Evolutionary conservation across 2,329 filamentous ascomycete species (phyloP).

Genomic region (Colletotrichum sojae): DNA sequence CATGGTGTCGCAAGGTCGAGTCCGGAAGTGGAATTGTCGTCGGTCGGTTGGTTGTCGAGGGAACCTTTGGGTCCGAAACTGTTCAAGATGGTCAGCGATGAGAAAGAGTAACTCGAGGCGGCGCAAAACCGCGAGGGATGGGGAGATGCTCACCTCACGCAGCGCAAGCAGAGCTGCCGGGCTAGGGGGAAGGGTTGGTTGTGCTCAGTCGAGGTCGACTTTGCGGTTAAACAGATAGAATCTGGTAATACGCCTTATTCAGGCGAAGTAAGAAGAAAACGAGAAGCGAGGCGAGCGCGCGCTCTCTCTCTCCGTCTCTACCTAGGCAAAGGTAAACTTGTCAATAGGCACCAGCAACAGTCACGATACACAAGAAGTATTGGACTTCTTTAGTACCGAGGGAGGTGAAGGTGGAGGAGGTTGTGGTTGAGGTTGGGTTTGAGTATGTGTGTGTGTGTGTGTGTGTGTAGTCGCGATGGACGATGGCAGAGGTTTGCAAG

Average conservation of each 20-base stretch:
- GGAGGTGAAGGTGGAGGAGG: constrained; percentile 9
- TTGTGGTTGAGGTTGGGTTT: not conserved
- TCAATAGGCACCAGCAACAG: constrained; percentile 26
- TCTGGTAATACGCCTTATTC: constrained; percentile 49
- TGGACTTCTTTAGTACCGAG: constrained; percentile 19
- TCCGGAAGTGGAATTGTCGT: constrained; percentile 72
- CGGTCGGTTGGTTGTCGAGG: constrained; percentile 65
- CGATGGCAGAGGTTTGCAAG: constrained; percentile 9
- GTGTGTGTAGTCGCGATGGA: constrained; percentile 29
- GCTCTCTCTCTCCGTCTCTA: constrained; percentile 30
- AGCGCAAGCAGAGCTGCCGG: constrained; percentile 87
- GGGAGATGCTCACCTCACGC: constrained; percentile 77
- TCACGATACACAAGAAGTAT: constrained; percentile 30
- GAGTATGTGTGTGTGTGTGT: constrained; percentile 13
- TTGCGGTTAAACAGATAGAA: constrained; percentile 45
- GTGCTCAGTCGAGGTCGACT: constrained; percentile 65
- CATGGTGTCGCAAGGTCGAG: constrained; percentile 80
- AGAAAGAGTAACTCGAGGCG: constrained; percentile 1
- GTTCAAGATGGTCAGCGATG: constrained; percentile 47
- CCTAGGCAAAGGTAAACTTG: constrained; percentile 40
- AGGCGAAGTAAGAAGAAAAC: constrained; percentile 46
- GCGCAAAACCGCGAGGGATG: not conserved
- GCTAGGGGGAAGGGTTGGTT: constrained; percentile 63
- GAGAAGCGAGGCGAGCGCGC: constrained; percentile 18
- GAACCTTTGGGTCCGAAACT: constrained; percentile 66